These are phyloP conservation scores for Wickerhamomyces chambardii DNA, from an alignment of 805 yeast species.

Conservation along the genomic window DNA sequence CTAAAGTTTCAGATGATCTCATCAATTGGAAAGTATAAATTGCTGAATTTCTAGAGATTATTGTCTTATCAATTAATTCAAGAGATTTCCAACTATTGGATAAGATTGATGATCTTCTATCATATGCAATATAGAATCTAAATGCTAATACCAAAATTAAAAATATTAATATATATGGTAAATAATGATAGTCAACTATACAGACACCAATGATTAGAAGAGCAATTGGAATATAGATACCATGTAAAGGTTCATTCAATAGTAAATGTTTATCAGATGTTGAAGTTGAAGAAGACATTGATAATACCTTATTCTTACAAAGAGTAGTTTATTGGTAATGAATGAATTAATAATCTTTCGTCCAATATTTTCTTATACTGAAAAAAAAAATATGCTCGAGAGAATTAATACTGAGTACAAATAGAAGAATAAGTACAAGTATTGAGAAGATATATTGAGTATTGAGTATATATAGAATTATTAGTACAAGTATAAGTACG, in stretches of 20 bases:
- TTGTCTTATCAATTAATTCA: slow-evolving; percentile 67
- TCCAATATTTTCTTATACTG: no score
- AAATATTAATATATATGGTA: slow-evolving; percentile 33
- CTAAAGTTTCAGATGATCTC: slow-evolving; percentile 50
- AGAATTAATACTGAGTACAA: no score
- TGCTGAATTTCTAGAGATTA: slow-evolving; percentile 62
- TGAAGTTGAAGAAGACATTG: no score
- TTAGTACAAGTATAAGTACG: no score
- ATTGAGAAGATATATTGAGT: no score
- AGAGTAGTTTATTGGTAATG: no score
- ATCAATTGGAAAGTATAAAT: slow-evolving; percentile 62
- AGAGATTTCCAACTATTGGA: slow-evolving; percentile 49
- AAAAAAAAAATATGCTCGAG: no score
- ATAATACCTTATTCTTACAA: no score
- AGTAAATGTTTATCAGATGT: slow-evolving; percentile 44
- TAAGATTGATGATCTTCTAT: slow-evolving; percentile 34
- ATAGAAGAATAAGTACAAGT: no score
- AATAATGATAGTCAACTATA: slow-evolving; percentile 39
- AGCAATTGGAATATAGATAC: slow-evolving; percentile 61
- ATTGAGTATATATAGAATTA: no score
- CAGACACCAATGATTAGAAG: slow-evolving; percentile 52
- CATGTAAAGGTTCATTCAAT: slow-evolving; percentile 65
- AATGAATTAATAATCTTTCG: no score
- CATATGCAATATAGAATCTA: slow-evolving; percentile 26
- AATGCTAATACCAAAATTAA: slow-evolving; percentile 28